Evolutionary conservation across 495 filamentous ascomycete species (phyloP).

Genomic region (Aspergillus carlsbadensis): DNA sequence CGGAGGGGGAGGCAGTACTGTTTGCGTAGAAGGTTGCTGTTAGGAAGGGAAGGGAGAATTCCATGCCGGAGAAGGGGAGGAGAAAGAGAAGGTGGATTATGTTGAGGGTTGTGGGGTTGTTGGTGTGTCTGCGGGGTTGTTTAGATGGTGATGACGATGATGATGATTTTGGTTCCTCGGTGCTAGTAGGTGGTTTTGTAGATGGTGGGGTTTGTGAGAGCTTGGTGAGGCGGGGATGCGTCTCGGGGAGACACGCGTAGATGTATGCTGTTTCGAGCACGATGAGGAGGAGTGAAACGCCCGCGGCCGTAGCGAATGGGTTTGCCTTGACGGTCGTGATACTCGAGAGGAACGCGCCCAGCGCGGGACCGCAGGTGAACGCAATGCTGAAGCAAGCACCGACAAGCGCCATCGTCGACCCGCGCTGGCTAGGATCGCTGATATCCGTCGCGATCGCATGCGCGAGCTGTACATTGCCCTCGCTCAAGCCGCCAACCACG

Average conservation of each 20-base stretch:
- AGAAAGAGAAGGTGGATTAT: constrained; percentile 86
- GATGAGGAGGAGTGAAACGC: constrained; percentile 78
- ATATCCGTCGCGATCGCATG: constrained; percentile 97
- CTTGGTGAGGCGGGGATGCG: constrained; percentile 57
- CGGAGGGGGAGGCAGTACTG: constrained; percentile 53
- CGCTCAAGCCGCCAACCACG: constrained; percentile 88
- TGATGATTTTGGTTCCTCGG: constrained; percentile 2
- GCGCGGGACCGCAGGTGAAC: constrained; percentile 91
- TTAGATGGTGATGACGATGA: not conserved
- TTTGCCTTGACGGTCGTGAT: constrained; percentile 78
- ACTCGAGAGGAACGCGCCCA: constrained; percentile 80
- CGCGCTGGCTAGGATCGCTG: constrained; percentile 74
- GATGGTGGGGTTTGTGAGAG: constrained; percentile 27
- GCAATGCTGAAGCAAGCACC: constrained; percentile 96
- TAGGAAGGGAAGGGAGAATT: constrained; percentile 92
- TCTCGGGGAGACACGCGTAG: constrained; percentile 87
- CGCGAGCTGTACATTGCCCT: constrained; percentile 95
- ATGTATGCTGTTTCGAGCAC: constrained; percentile 84
- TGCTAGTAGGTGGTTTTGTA: not conserved
- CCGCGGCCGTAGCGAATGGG: constrained; percentile 88
- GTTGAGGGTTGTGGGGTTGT: constrained; percentile 81
- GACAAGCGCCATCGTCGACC: constrained; percentile 91
- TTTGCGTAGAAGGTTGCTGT: constrained; percentile 84
- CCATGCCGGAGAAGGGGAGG: constrained; percentile 95
- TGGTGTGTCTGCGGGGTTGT: constrained; percentile 52